Evolutionary conservation across 768 basidiomycete genomes (phyloP).

Genomic region (Tricholoma sp.): DNA sequence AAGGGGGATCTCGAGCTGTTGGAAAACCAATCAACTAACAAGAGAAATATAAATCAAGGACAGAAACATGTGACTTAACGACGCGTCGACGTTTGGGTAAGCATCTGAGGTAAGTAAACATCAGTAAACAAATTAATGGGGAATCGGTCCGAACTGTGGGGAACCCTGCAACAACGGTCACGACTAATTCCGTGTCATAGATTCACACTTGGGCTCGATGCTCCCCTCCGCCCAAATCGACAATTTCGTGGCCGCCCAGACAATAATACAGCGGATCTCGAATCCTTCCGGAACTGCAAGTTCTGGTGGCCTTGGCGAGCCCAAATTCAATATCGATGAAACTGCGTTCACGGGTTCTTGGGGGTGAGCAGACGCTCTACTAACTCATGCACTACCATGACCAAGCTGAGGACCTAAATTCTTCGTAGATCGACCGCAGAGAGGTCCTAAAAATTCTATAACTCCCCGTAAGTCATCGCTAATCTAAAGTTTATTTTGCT

Average conservation of each 20-base stretch:
- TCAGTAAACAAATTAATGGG: no score
- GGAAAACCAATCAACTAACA: no score
- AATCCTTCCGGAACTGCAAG: conserved; percentile 62
- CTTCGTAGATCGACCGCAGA: conserved; percentile 36
- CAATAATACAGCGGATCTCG: conserved; percentile 49
- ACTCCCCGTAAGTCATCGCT: neutral
- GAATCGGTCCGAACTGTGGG: no score
- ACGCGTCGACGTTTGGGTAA: no score
- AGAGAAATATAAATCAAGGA: no score
- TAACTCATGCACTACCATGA: neutral
- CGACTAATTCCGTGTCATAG: conserved; percentile 15
- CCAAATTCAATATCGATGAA: conserved; percentile 63
- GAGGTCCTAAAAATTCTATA: conserved; percentile 32
- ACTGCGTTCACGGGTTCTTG: conserved; percentile 52
- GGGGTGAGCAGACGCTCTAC: conserved; percentile 26
- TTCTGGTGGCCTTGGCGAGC: conserved; percentile 68
- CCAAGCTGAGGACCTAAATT: neutral
- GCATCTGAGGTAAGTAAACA: no score
- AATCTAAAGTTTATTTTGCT: neutral
- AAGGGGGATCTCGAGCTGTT: no score
- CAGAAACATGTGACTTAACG: no score
- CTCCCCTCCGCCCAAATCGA: conserved; percentile 47
- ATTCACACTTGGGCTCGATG: conserved; percentile 45
- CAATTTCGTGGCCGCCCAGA: conserved; percentile 47
- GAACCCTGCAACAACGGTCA: no score